Percentiles rank a stretch among this genome's conserved stretches.
phyloP scores from a whole-genome alignment of 805 yeast species.

The Wickerhamomyces kurtzmanii region DNA sequence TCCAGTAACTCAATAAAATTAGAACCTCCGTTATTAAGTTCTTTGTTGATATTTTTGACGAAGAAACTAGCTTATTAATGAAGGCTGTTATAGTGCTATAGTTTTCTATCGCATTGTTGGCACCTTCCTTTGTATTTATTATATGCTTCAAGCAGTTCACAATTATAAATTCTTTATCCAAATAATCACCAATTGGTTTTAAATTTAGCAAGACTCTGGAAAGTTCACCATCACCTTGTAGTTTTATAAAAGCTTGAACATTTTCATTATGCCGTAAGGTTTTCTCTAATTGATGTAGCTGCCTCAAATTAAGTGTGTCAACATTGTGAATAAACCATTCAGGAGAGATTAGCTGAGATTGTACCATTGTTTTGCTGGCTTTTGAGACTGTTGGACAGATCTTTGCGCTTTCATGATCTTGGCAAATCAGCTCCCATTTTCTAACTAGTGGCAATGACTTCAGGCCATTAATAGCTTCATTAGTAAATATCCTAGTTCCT shows the following conservation, averaged over 20 bases:
- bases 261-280: slow-evolving; percentile 14
- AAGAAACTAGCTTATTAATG: slow-evolving; percentile 32
- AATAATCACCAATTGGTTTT: slow-evolving; percentile 34
- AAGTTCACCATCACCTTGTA: slow-evolving; percentile 42
- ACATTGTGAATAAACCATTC: slow-evolving; percentile 11
- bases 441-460: slow-evolving; percentile 8
- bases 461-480: slow-evolving; percentile 11
- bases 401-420: slow-evolving; percentile 10
- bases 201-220: slow-evolving; percentile 31
- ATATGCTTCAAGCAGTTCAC: slow-evolving; percentile 41
- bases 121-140: slow-evolving; percentile 22
- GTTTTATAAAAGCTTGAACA: slow-evolving; percentile 28
- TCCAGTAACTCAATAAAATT: slow-evolving; percentile 17
- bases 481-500: slow-evolving; percentile 10
- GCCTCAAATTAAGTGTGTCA: slow-evolving; percentile 7
- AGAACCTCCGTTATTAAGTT: slow-evolving; percentile 46
- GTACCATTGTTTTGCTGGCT: not conserved
- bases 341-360: not conserved
- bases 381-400: not conserved
- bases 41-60: slow-evolving; percentile 42
- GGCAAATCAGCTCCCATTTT: slow-evolving; percentile 18
- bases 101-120: slow-evolving; percentile 16
- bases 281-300: slow-evolving; percentile 15
- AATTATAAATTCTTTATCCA: slow-evolving; percentile 39
- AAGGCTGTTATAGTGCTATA: slow-evolving; percentile 21